Percentiles rank a stretch among this genome's conserved stretches.
Evolutionary conservation across 1,284 basidiomycete species (phyloP).

Genomic region (Malassezia yamatoensis): DNA sequence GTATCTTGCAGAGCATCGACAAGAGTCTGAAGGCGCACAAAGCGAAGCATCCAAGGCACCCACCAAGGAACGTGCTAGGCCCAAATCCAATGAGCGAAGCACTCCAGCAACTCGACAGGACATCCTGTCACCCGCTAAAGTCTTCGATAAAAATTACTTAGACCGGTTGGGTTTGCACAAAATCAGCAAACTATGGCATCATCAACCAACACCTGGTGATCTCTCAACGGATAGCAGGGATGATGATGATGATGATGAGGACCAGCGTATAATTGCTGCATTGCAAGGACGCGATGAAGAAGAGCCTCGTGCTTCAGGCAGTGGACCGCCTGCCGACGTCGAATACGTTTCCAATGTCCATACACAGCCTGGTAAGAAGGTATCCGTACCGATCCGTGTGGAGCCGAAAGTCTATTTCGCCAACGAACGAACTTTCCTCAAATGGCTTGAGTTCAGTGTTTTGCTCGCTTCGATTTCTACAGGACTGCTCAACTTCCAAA

Average conservation of each 20-base stretch:
- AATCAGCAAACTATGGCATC: conserved; percentile 38
- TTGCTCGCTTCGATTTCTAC: conserved; percentile 46
- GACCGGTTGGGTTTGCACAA: conserved; percentile 43
- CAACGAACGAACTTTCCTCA: conserved; percentile 65
- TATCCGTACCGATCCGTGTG: conserved; percentile 81
- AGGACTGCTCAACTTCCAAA: conserved; percentile 65
- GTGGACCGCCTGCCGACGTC: conserved; percentile 53
- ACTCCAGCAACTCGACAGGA: conserved; percentile 27
- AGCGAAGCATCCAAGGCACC: conserved; percentile 16
- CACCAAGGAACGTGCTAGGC: conserved; percentile 13
- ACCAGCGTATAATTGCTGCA: conserved; percentile 35
- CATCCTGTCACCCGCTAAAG: conserved; percentile 39
- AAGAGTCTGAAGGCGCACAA: conserved; percentile 37
- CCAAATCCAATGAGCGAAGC: conserved; percentile 13
- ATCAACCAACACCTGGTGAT: conserved; percentile 21
- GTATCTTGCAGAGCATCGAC: conserved; percentile 36
- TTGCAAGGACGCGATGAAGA: conserved; percentile 44
- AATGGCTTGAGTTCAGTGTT: conserved; percentile 83
- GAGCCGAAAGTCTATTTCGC: conserved; percentile 99
- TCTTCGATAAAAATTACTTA: conserved; percentile 43
- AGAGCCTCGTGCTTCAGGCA: conserved; percentile 56
- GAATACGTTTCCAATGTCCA: conserved; percentile 63
- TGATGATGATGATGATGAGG: conserved; percentile 48
- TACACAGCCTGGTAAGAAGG: conserved; percentile 76
- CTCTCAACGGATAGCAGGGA: conserved; percentile 19